phyloP scores from a whole-genome alignment of 2,329 filamentous ascomycete genomes.

The Microcyclospora tardicrescens region DNA sequence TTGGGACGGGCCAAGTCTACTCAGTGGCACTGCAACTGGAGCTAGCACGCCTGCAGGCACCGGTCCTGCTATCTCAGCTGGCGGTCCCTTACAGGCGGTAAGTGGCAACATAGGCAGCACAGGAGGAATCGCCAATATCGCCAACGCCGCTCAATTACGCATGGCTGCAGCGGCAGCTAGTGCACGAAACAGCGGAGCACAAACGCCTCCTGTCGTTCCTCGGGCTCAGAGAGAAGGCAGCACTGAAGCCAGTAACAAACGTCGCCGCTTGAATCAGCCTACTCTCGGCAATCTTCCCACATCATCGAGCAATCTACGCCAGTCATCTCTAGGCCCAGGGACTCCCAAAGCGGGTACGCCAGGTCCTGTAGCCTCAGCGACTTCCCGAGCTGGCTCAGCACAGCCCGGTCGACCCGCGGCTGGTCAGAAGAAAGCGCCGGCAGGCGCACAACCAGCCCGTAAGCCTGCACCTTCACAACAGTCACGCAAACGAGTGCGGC shows the following conservation, averaged over 20 bases:
- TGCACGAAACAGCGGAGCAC: conserved; percentile 6
- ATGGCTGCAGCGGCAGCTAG: conserved; percentile 20
- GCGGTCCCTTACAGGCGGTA: conserved; percentile 40
- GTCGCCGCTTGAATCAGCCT: conserved; percentile 41
- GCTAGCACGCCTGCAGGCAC: conserved; percentile 14
- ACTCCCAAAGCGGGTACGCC: conserved; percentile 49
- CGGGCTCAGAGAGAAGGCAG: conserved; percentile 25
- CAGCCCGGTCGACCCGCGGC: conserved; percentile 32
- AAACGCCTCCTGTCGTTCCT: conserved; percentile 12
- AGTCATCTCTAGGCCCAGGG: conserved; percentile 49
- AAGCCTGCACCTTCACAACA: conserved; percentile 40
- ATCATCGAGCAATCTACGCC: conserved; percentile 43
- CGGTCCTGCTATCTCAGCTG: conserved; percentile 34
- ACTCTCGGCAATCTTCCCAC: conserved; percentile 41
- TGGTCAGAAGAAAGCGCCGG: conserved; percentile 18
- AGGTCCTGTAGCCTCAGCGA: conserved; percentile 24
- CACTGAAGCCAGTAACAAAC: conserved; percentile 38
- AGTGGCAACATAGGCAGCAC: conserved; percentile 39
- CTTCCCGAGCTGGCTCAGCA: conserved; percentile 46
- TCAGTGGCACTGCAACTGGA: conserved; percentile 26
- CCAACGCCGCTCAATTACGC: conserved; percentile 36
- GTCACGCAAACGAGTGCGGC: conserved; percentile 9
- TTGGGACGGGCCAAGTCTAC: conserved; percentile 45
- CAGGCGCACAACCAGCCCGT: conserved; percentile 28
- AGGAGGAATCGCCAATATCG: conserved; percentile 40